Evolutionary conservation across 768 basidiomycete genomes (phyloP).

Genomic region (Tulasnella calospora): DNA sequence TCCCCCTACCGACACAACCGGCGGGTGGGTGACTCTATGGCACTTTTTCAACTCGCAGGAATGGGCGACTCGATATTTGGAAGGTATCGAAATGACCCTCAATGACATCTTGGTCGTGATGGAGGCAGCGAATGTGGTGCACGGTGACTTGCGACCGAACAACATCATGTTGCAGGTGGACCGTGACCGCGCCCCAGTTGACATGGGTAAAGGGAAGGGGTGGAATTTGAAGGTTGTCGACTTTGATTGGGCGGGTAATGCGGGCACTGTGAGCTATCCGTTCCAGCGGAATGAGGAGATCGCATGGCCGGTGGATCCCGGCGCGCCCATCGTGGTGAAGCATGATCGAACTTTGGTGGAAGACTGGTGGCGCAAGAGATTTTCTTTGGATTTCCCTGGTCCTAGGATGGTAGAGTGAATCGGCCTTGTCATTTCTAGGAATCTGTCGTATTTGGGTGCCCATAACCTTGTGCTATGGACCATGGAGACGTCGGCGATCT

Average conservation of each 20-base stretch:
- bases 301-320: not conserved
- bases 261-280: constrained; percentile 14
- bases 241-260: constrained; percentile 14
- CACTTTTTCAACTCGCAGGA: not conserved
- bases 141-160: constrained; percentile 11
- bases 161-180: constrained; percentile 18
- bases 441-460: too few relatives aligned
- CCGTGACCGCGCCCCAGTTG: not conserved
- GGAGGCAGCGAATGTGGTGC: not conserved
- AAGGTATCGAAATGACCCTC: not conserved
- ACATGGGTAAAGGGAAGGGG: not conserved
- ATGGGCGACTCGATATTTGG: not conserved
- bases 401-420: too few relatives aligned
- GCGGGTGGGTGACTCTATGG: constrained; percentile 14
- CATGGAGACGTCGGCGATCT: too few relatives aligned
- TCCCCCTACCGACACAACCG: not conserved
- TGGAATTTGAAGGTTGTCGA: constrained; percentile 14
- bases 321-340: not conserved
- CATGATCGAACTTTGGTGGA: not conserved
- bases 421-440: too few relatives aligned
- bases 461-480: too few relatives aligned
- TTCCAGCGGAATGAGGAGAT: not conserved
- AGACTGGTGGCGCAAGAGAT: not conserved
- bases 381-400: not conserved
- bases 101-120: not conserved